Conservation (phyloP, 805 yeast species). For the Lachancea kluyveri region DNA sequence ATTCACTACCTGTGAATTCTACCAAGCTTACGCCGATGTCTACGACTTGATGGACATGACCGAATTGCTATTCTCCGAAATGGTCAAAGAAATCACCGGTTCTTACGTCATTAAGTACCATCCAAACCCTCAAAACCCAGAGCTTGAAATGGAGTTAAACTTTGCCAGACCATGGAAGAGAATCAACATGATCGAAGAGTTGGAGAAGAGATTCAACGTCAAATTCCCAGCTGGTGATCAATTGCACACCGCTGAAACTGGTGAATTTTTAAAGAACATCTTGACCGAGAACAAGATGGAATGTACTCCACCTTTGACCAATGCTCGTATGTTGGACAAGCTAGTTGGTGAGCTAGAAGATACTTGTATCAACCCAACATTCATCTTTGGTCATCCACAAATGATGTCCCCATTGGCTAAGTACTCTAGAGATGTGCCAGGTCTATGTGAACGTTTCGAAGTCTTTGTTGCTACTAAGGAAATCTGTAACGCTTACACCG, state of each 20-base stretch:
- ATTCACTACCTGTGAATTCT: constrained; percentile 97
- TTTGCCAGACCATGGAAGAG: constrained; percentile 98
- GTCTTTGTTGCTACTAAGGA: constrained; percentile 98
- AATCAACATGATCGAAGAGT: constrained; percentile 92
- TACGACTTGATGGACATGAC: constrained; percentile 92
- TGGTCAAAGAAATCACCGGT: constrained; percentile 95
- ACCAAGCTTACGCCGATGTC: constrained; percentile 96
- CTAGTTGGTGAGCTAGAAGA: constrained; percentile 96
- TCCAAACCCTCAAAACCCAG: constrained; percentile 93
- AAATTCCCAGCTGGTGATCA: constrained; percentile 95
- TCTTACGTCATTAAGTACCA: constrained; percentile 80
- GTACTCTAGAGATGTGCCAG: constrained; percentile 86
- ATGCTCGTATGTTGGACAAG: constrained; percentile 98
- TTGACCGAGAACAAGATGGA: constrained; percentile 77
- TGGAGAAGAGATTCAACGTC: constrained; percentile 79
- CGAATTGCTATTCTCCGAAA: constrained; percentile 87
- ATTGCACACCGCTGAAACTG: constrained; percentile 90
- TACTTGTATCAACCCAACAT: constrained; percentile 91
- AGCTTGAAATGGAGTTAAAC: constrained; percentile 70
- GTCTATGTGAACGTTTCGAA: constrained; percentile 96
- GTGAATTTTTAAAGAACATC: constrained; percentile 76
- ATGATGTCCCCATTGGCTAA: constrained; percentile 99
- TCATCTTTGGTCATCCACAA: constrained; percentile 97
- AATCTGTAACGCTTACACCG: constrained; percentile 97
- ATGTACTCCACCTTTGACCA: constrained; percentile 87